Conservation (phyloP, 139 green algal genomes). For the Coccomyxa sp. region DNA sequence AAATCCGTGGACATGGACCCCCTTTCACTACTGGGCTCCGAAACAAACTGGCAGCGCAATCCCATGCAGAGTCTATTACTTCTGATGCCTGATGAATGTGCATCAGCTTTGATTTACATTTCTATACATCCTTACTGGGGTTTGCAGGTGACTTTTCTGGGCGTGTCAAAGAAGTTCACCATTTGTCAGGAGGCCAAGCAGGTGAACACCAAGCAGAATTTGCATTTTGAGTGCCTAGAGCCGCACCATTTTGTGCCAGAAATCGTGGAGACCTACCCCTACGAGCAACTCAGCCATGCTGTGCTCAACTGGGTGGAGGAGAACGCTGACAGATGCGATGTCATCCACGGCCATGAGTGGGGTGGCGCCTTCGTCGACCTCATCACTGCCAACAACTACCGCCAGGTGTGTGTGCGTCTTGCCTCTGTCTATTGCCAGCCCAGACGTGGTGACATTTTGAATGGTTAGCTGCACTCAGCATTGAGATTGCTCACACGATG, state of each 20-base stretch:
- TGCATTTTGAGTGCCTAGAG: conserved; percentile 12
- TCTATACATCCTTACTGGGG: no score
- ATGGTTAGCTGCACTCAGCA: background rate
- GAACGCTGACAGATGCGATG: conserved; percentile 5
- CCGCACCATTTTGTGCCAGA: conserved; percentile 7
- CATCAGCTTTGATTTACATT: no score
- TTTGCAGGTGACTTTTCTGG: conserved; percentile 9
- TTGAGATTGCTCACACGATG: background rate
- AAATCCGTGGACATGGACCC: background rate
- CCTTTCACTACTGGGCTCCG: background rate
- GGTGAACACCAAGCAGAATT: background rate
- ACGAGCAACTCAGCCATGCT: conserved; percentile 13
- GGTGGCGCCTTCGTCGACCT: conserved; percentile 11
- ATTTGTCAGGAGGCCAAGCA: background rate
- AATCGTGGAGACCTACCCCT: conserved; percentile 16
- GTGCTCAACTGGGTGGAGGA: conserved; percentile 10
- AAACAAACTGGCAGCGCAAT: background rate
- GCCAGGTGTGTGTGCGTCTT: background rate
- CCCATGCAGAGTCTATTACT: no score
- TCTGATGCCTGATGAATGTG: no score
- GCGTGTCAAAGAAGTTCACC: background rate
- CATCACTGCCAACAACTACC: background rate
- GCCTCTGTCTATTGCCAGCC: background rate
- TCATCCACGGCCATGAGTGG: conserved; percentile 19
- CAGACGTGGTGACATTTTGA: no score